Conservation (phyloP, 345 rosid species). For the Salix brachista region DNA sequence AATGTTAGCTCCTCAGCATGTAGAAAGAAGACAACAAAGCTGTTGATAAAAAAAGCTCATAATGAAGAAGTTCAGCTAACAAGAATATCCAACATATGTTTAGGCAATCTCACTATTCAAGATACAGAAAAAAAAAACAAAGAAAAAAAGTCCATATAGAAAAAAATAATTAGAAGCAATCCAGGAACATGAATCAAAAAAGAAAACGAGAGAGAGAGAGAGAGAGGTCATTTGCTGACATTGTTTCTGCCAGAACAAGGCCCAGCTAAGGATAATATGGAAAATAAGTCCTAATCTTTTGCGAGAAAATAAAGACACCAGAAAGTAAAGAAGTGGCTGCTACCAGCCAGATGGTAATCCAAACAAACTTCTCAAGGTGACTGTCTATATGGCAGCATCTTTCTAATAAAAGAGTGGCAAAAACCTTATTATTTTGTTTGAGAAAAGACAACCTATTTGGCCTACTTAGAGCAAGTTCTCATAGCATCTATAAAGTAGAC, state of each 20-base stretch:
- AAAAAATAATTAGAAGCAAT: background rate
- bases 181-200: background rate
- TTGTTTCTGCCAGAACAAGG: background rate
- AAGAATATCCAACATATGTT: background rate
- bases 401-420: background rate
- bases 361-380: background rate
- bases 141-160: background rate
- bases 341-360: background rate
- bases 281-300: too few relatives aligned
- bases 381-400: background rate
- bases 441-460: background rate
- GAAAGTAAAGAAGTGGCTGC: background rate
- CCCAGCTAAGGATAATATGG: background rate
- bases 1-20: conserved; percentile 11
- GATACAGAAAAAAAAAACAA: background rate
- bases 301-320: too few relatives aligned
- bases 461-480: background rate
- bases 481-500: background rate
- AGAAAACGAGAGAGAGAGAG: too few relatives aligned
- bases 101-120: background rate
- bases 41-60: background rate
- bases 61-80: background rate
- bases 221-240: background rate
- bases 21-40: background rate
- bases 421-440: background rate